Base-by-base conservation (phyloP, 2,329 filamentous ascomycete species). In the Nectriaceae sp. region DNA sequence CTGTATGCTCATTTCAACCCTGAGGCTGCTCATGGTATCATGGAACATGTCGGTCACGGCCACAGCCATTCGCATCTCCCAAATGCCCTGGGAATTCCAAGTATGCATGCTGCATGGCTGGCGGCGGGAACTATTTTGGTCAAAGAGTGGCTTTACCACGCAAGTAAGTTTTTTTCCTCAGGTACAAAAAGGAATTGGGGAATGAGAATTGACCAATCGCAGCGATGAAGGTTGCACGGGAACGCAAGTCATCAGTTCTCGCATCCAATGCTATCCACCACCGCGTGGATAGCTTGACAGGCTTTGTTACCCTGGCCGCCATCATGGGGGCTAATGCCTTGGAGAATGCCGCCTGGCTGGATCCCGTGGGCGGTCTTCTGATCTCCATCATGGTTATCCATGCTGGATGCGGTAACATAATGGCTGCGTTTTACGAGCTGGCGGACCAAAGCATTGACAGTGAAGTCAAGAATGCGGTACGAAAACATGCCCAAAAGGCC, bases 191-290 rank as follows among this genome's bases (percentile, higher is more conserved):
- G 21, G 38, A 39, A 19, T 36, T 46, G 26, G 15, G 15, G 16
- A 33, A 40, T 4, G 33, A 37, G 19, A 47, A 31, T 21, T 55
- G 49, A 63, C 71, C 47, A 55, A 70, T 62, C 52, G 29, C 56
- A 95, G 90, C 90, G 43, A 95, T 97, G 87, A 97, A 97, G 75
- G 84, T 99, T 52, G 94, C 94, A 39, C 85, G 85, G 61, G 90
- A 96, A 71, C 89, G 93, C 68, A 96, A 96, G 67, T 97, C 93
- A 11, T 95, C 92, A 5, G 91, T 99, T 50, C 83, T 99, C 20
- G 92, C 93, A 33, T 97, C 92, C 49, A 99, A 99, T 66, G 93
- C 94, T 50, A 81, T 97, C 57, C 94, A 99, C 72, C 94, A 97
- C 75, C 90, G 94, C 52, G 87, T 99, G 66, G 94, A 99, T 71